Percentiles rank a stretch among this genome's conserved stretches.
Evolutionary conservation across 2,329 filamentous ascomycete genomes (phyloP).

Genomic region (Cercospora sp.): DNA sequence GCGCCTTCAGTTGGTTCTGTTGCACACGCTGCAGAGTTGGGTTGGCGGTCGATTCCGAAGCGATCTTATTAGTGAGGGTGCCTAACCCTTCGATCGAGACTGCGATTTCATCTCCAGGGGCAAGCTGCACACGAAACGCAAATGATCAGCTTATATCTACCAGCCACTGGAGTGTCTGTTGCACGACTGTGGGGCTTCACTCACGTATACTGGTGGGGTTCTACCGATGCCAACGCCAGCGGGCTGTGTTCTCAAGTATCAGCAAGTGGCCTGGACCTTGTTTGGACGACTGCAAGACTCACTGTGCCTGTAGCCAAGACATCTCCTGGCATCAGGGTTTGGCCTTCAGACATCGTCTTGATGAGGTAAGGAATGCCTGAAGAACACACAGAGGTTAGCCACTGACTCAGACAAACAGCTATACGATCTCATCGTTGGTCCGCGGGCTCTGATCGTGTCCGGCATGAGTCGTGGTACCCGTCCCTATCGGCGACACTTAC

Average conservation of each 20-base stretch:
- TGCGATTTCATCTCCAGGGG: conserved; percentile 46
- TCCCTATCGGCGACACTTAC: neutral
- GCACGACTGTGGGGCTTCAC: neutral
- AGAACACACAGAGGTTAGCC: neutral
- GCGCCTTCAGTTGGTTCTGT: conserved; percentile 24
- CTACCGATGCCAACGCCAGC: conserved; percentile 53
- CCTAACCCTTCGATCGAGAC: conserved; percentile 49
- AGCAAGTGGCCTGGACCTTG: conserved; percentile 15
- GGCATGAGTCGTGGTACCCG: no score
- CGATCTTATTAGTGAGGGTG: conserved; percentile 41
- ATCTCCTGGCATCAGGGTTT: conserved; percentile 55
- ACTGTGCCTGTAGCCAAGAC: conserved; percentile 54
- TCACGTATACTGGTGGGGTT: conserved; percentile 44
- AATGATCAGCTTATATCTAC: neutral
- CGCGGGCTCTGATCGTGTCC: neutral
- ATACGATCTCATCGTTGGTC: neutral
- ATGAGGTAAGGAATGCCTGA: conserved; percentile 49
- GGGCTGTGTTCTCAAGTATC: conserved; percentile 25
- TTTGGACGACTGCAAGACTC: conserved; percentile 24
- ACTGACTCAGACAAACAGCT: neutral
- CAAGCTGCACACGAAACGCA: conserved; percentile 25
- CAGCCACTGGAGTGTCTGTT: neutral
- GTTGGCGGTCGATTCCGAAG: neutral
- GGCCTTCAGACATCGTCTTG: conserved; percentile 50
- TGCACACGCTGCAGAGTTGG: conserved; percentile 8